Evolutionary conservation across 2,329 filamentous ascomycete species (phyloP), one percentile per base, ranked within the genome.

Genomic region (Daldinia sp.): DNA sequence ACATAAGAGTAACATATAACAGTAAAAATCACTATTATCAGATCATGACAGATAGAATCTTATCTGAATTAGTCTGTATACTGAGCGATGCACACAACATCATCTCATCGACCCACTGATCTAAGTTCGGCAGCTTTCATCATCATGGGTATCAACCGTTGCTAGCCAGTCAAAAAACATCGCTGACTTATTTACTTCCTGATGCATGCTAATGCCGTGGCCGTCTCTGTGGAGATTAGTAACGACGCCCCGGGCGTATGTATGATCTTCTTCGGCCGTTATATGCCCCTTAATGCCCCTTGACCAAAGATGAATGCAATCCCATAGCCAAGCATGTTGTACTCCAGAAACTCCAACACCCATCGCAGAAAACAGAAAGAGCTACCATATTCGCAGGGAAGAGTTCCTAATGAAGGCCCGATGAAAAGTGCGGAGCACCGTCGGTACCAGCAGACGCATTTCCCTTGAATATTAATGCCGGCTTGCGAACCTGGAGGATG

Each of bases 101-200:
- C 58, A 25, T 51, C 50, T 49, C n/a, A n/a, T n/a, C 39, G 49
- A 48, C 43, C 27, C 58, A 45, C 54, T 27, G 58, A 11, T 64
- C 61, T 67, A 67, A 51, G 43, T 58, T 54, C 34, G 45, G 48
- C 45, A 52, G 23, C 47, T 53, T 50, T 67, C 64, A 59, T 64
- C 58, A 67, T 64, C 63, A 60, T 63, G 64, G 64, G 64, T 67
- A 67, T 67, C 64, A 67, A 67, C 64, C 64, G 50, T 58, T 32
- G 58, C 58, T 34, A 62, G 51, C 61, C 58, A 57, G 57, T 50
- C 50, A 61, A 47, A 58, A 45, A 50, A 29, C 57, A 11, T 51
- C 35, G 64, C 48, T 48, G 54, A 56, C 58, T n/a, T 52, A 55
- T 64, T 47, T 61, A 62, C 55, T 54, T 64, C 55, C 58, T 47